Evolutionary conservation across 2,329 filamentous ascomycete genomes (phyloP).

Genomic region (Penicillium sp.): DNA sequence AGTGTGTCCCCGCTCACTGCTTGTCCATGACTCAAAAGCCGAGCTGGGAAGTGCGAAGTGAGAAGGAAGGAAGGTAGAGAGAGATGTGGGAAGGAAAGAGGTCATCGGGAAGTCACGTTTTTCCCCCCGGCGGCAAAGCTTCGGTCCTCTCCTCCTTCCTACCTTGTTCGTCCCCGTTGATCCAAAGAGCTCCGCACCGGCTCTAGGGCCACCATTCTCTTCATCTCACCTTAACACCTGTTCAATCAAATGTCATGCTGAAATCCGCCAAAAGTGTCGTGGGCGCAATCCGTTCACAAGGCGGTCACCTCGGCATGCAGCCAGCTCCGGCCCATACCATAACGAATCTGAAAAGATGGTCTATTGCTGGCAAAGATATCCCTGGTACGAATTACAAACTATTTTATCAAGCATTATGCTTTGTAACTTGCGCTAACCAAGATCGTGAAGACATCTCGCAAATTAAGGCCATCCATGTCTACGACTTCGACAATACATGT

Average conservation of each 20-base stretch:
- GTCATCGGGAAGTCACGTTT: conserved; percentile 4
- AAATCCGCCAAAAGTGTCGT: conserved; percentile 35
- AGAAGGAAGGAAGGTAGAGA: neutral
- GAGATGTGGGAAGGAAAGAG: neutral
- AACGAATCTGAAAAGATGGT: conserved; percentile 80
- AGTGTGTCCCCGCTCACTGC: neutral
- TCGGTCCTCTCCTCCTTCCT: conserved; percentile 1
- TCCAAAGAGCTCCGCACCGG: neutral
- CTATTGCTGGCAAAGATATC: conserved; percentile 67
- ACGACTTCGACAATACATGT: conserved; percentile 98
- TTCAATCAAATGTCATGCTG: conserved; percentile 21
- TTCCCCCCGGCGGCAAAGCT: conserved; percentile 7
- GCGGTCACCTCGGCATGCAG: conserved; percentile 18
- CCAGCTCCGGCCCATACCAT: conserved; percentile 49
- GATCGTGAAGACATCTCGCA: conserved; percentile 52
- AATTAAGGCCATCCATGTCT: conserved; percentile 81
- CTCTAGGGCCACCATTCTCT: neutral
- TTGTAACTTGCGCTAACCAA: conserved; percentile 4
- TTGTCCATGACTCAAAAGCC: conserved; percentile 5
- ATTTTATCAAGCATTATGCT: neutral
- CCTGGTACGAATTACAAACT: conserved; percentile 49
- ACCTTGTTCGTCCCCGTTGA: neutral
- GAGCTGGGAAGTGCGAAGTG: neutral
- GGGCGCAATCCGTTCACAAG: conserved; percentile 20
- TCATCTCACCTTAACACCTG: neutral